Evolutionary conservation across 352 stramenopile genomes (phyloP).

Genomic region (Phytophthora quininea): DNA sequence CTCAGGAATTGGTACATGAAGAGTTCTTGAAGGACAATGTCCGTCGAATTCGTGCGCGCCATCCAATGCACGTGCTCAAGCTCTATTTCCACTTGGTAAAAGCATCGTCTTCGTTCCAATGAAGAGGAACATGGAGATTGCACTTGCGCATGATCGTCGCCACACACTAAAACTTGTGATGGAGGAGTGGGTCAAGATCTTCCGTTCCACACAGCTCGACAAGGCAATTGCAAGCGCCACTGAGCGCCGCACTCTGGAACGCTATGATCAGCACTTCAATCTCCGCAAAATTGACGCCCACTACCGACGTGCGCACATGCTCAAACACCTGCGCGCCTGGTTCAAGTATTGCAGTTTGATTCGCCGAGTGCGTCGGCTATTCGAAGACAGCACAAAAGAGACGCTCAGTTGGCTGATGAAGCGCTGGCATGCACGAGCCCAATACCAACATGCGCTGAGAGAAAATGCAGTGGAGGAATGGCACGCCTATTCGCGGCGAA

Average conservation of each 20-base stretch:
- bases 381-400: conserved; percentile 62
- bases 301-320: conserved; percentile 49
- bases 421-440: conserved; percentile 56
- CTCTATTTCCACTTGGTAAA: conserved; percentile 55
- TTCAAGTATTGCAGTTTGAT: conserved; percentile 51
- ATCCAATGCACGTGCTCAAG: conserved; percentile 47
- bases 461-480: conserved; percentile 62
- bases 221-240: conserved; percentile 51
- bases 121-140: conserved; percentile 43
- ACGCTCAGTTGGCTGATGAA: conserved; percentile 46
- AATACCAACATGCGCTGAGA: conserved; percentile 63
- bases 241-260: conserved; percentile 62
- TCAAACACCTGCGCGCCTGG: conserved; percentile 70
- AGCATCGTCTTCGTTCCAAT: conserved; percentile 49
- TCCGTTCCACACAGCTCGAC: conserved; percentile 64
- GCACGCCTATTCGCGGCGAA: conserved; percentile 59
- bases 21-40: conserved; percentile 85
- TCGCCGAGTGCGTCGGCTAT: conserved; percentile 61
- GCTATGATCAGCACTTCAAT: conserved; percentile 76
- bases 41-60: conserved; percentile 46
- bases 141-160: conserved; percentile 40
- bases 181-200: conserved; percentile 52
- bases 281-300: conserved; percentile 74
- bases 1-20: conserved; percentile 77
- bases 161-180: conserved; percentile 38